Evolutionary conservation across 2,329 filamentous ascomycete genomes (phyloP).

Genomic region (Stenocarpella maydis): DNA sequence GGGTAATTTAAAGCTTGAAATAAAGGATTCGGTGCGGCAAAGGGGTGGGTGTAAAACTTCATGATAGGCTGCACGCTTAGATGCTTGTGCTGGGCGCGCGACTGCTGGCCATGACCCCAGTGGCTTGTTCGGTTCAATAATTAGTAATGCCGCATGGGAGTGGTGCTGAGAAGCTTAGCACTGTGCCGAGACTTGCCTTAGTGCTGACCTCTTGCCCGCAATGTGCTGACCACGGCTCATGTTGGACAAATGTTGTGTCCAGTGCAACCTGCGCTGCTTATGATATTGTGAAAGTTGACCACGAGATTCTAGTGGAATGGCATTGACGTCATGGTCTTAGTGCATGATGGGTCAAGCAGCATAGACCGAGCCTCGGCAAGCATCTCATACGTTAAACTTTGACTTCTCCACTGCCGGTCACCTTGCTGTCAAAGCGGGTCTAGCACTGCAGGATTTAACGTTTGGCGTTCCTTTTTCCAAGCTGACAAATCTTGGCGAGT

Average conservation of each 20-base stretch:
- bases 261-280: neutral
- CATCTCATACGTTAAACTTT: too few relatives aligned
- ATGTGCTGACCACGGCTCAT: neutral
- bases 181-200: neutral
- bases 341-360: constrained; percentile 10
- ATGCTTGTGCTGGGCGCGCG: too few relatives aligned
- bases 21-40: too few relatives aligned
- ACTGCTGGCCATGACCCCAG: too few relatives aligned
- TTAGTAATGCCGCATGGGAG: neutral
- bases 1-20: too few relatives aligned
- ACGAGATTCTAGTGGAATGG: neutral
- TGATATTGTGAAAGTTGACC: neutral
- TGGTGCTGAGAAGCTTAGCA: neutral
- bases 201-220: neutral
- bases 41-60: too few relatives aligned
- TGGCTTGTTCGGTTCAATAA: neutral
- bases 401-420: too few relatives aligned
- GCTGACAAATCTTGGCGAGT: constrained; percentile 16
- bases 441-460: too few relatives aligned
- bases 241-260: neutral
- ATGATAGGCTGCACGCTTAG: too few relatives aligned
- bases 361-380: too few relatives aligned
- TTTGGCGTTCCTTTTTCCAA: too few relatives aligned
- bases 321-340: constrained; percentile 7
- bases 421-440: too few relatives aligned